These are phyloP conservation scores for Phytophthora palmivora DNA, from an alignment of 352 stramenopile genomes.

Conservation along the genomic window DNA sequence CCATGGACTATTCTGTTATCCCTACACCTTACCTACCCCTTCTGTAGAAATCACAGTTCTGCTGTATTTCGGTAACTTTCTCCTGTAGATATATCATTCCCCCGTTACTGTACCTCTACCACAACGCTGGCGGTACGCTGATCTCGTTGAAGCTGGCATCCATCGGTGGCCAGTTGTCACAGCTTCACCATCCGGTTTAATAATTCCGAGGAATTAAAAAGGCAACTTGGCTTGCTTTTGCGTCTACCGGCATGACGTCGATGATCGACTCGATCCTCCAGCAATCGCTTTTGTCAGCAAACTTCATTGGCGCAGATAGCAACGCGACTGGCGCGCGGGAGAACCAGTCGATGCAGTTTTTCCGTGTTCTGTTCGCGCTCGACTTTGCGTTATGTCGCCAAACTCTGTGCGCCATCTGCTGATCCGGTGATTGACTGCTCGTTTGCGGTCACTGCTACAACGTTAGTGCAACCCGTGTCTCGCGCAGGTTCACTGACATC, in stretches of 20 bases:
- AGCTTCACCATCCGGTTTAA: slow-evolving; percentile 9
- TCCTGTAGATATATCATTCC: too few species aligned
- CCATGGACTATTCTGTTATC: too few species aligned
- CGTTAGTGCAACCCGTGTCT: slow-evolving; percentile 27
- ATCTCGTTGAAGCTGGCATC: slow-evolving; percentile 20
- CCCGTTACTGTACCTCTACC: too few species aligned
- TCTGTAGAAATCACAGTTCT: too few species aligned
- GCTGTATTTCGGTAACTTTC: too few species aligned
- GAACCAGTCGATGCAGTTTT: slow-evolving; percentile 25
- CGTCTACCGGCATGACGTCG: slow-evolving; percentile 11
- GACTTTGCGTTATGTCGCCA: slow-evolving; percentile 17
- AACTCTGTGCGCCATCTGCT: slow-evolving; percentile 17
- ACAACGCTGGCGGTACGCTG: neutral
- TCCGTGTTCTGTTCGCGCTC: slow-evolving; percentile 23
- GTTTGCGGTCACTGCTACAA: neutral
- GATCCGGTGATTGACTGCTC: slow-evolving; percentile 3
- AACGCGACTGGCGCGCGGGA: slow-evolving; percentile 5
- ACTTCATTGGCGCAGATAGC: slow-evolving; percentile 2
- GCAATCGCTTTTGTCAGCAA: slow-evolving; percentile 4
- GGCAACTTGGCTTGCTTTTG: neutral
- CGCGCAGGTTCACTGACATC: slow-evolving; percentile 10
- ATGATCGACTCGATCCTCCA: neutral
- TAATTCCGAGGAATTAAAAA: slow-evolving; percentile 14
- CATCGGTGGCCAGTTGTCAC: slow-evolving; percentile 1
- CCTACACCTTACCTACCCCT: too few species aligned